These are phyloP conservation scores for Penicillium sp. DNA, from an alignment of 2,329 filamentous ascomycete species.

Conservation along the genomic window DNA sequence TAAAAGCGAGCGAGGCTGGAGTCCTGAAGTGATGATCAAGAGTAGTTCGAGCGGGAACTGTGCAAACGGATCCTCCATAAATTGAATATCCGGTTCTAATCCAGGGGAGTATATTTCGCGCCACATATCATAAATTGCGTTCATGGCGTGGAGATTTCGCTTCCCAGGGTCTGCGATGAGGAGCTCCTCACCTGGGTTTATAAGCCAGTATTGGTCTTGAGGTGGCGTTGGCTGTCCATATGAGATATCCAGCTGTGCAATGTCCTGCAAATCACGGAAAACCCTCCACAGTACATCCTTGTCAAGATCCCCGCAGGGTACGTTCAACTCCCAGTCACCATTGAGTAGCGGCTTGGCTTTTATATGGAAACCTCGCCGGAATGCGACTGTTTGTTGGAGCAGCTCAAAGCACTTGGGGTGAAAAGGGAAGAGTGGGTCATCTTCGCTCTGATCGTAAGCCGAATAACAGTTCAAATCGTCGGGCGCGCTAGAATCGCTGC, in stretches of 20 bases:
- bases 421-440: not conserved
- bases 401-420: conserved; percentile 1
- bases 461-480: not conserved
- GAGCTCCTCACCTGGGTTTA: not conserved
- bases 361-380: no score
- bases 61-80: not conserved
- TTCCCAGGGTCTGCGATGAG: not conserved
- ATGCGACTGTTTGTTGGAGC: no score
- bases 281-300: no score
- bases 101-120: not conserved
- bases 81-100: not conserved
- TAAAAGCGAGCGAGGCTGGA: not conserved
- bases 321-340: no score
- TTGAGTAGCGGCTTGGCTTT: no score
- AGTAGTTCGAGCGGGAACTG: not conserved
- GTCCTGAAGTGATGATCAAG: not conserved
- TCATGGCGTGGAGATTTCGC: not conserved
- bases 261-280: not conserved
- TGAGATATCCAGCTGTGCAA: no score
- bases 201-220: not conserved
- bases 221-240: not conserved
- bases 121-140: not conserved
- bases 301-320: no score
- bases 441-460: not conserved
- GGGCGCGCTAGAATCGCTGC: no score